A percentile compares a stretch with the other conserved stretches of the same genome.
Conservation (phyloP, 1,284 basidiomycete species). For the Ustilago cynodontis region DNA sequence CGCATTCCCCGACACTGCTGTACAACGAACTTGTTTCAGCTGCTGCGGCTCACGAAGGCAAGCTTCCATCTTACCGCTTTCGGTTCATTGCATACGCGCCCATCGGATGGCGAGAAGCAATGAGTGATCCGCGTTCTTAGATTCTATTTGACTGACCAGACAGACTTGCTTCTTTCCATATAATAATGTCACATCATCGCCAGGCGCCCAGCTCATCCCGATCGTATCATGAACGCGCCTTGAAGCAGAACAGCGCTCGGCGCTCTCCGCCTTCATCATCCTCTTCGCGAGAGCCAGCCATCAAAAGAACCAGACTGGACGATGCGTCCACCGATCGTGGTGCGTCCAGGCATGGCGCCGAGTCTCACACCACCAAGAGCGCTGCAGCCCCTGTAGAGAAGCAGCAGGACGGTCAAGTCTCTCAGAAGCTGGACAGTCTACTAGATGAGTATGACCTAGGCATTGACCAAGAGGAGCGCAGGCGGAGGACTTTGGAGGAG, state of each 20-base stretch:
- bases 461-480: conserved; percentile 32
- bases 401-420: neutral
- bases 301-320: conserved; percentile 21
- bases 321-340: neutral
- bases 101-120: neutral
- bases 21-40: neutral
- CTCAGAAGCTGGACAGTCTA: conserved; percentile 17
- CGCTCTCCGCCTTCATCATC: conserved; percentile 10
- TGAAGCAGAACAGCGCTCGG: neutral
- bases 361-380: neutral
- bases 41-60: conserved; percentile 20
- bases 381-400: neutral
- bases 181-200: conserved; percentile 22
- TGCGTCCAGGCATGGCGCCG: neutral
- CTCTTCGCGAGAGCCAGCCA: conserved; percentile 12
- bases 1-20: conserved; percentile 4
- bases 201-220: conserved; percentile 17
- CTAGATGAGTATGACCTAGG: conserved; percentile 39
- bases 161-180: conserved; percentile 9
- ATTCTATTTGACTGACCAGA: conserved; percentile 31
- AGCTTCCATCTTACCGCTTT: conserved; percentile 23
- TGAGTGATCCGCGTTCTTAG: conserved; percentile 2
- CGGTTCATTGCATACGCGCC: conserved; percentile 5
- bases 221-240: conserved; percentile 7
- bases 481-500: conserved; percentile 44